These are phyloP conservation scores for Sporothrix protearum DNA, from an alignment of 2,329 filamentous ascomycete species.

Conservation along the genomic window DNA sequence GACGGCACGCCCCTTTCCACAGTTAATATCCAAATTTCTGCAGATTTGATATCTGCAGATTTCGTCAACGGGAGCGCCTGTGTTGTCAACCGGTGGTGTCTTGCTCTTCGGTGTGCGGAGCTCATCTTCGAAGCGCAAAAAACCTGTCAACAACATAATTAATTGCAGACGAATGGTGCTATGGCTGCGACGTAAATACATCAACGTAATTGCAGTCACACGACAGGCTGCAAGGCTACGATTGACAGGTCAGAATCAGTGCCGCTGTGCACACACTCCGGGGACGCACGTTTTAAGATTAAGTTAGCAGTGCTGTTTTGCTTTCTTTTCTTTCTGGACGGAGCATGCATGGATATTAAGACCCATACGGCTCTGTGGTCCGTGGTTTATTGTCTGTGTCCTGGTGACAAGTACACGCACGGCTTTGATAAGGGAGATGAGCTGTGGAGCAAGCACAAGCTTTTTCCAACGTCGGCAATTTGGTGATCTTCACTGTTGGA, in stretches of 20 bases:
- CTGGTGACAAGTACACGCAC: background rate
- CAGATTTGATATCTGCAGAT: background rate
- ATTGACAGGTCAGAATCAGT: background rate
- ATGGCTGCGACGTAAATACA: too few relatives aligned
- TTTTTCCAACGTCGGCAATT: background rate
- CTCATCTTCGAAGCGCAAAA: too few relatives aligned
- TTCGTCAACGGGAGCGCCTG: background rate
- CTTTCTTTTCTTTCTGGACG: background rate
- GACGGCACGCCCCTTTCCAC: background rate
- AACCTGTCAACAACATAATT: background rate
- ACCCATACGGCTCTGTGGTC: background rate
- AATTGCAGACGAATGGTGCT: too few relatives aligned
- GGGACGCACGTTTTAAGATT: background rate
- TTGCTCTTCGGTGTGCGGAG: background rate
- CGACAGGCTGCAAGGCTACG: slow-evolving; percentile 3
- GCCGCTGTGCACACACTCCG: background rate
- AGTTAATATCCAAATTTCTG: background rate
- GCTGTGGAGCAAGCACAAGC: background rate
- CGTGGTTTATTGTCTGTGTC: background rate
- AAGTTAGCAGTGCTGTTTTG: background rate
- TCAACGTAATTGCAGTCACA: background rate
- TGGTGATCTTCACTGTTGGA: background rate
- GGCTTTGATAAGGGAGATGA: background rate
- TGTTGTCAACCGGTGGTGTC: background rate
- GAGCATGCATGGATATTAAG: background rate